These are phyloP conservation scores for Talaromyces sp. DNA, from an alignment of 2,329 filamentous ascomycete genomes.

Conservation along the genomic window DNA sequence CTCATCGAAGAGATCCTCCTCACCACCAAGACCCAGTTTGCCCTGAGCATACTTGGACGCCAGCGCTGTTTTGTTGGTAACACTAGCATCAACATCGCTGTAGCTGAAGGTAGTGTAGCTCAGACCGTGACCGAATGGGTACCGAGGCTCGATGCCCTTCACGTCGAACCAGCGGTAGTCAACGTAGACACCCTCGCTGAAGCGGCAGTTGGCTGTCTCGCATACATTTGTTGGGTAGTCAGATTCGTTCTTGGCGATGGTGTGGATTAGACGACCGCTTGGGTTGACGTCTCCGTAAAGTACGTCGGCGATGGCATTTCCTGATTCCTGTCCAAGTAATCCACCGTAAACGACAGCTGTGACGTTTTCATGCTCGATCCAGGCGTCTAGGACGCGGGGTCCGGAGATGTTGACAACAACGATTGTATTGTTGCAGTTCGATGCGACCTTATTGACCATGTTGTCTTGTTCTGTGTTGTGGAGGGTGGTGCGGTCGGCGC, in stretches of 20 bases:
- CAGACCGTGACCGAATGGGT: slow-evolving; percentile 61
- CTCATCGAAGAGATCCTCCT: slow-evolving; percentile 16
- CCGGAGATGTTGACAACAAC: slow-evolving; percentile 83
- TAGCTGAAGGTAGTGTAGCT: slow-evolving; percentile 66
- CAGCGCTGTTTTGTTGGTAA: slow-evolving; percentile 59
- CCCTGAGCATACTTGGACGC: slow-evolving; percentile 7
- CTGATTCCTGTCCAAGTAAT: slow-evolving; percentile 80
- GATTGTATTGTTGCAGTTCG: slow-evolving; percentile 80
- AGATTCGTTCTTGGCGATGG: slow-evolving; percentile 68
- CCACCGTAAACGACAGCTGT: slow-evolving; percentile 84
- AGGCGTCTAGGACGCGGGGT: slow-evolving; percentile 63
- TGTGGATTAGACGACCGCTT: slow-evolving; percentile 76
- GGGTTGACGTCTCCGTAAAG: slow-evolving; percentile 81
- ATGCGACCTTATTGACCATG: slow-evolving; percentile 82
- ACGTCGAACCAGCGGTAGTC: slow-evolving; percentile 51
- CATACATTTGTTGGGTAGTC: slow-evolving; percentile 71
- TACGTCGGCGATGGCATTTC: slow-evolving; percentile 77
- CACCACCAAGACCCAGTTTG: slow-evolving; percentile 55
- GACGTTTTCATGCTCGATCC: slow-evolving; percentile 74
- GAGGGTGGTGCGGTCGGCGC: slow-evolving; percentile 65
- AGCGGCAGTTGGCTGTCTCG: slow-evolving; percentile 70
- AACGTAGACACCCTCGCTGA: slow-evolving; percentile 60
- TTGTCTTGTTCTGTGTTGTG: slow-evolving; percentile 68
- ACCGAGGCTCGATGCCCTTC: slow-evolving; percentile 54
- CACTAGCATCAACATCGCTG: slow-evolving; percentile 63